Evolutionary conservation across 352 stramenopile species (phyloP).

Genomic region (Phytophthora cactorum): DNA sequence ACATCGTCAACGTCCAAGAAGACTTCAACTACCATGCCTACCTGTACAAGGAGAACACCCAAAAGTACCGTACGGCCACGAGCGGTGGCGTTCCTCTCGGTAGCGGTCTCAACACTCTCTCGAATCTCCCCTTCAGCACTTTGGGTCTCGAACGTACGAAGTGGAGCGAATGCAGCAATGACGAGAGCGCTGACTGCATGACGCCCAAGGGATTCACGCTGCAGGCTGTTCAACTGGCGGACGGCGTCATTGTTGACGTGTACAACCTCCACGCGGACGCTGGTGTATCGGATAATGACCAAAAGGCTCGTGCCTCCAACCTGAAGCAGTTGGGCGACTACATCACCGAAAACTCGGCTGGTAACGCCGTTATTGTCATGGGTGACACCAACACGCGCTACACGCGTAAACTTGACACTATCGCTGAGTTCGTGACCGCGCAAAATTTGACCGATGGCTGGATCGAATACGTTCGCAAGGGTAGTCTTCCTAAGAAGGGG

Average conservation of each 20-base stretch:
- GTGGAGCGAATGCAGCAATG: slow-evolving; percentile 52
- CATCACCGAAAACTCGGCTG: slow-evolving; percentile 48
- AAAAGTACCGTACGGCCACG: slow-evolving; percentile 50
- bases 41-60: slow-evolving; percentile 49
- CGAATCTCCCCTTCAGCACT: slow-evolving; percentile 48
- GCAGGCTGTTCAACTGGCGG: slow-evolving; percentile 46
- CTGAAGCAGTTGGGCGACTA: slow-evolving; percentile 55
- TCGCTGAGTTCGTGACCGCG: slow-evolving; percentile 34
- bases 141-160: slow-evolving; percentile 45
- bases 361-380: slow-evolving; percentile 57
- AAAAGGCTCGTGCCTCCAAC: slow-evolving; percentile 44
- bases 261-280: slow-evolving; percentile 66
- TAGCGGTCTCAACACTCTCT: slow-evolving; percentile 59
- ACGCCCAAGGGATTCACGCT: slow-evolving; percentile 66
- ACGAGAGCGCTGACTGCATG: slow-evolving; percentile 56
- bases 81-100: slow-evolving; percentile 55
- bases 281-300: slow-evolving; percentile 34
- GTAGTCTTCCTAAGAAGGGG: slow-evolving; percentile 35
- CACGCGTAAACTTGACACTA: slow-evolving; percentile 51
- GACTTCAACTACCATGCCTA: slow-evolving; percentile 51
- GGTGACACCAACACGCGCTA: slow-evolving; percentile 66
- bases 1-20: slow-evolving; percentile 52
- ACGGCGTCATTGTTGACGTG: slow-evolving; percentile 49
- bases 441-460: slow-evolving; percentile 52
- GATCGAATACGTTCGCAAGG: slow-evolving; percentile 50